A percentile compares a stretch with the other conserved stretches of the same genome.
Conservation (phyloP, 2,329 filamentous ascomycete genomes). For the Colletotrichum musae region DNA sequence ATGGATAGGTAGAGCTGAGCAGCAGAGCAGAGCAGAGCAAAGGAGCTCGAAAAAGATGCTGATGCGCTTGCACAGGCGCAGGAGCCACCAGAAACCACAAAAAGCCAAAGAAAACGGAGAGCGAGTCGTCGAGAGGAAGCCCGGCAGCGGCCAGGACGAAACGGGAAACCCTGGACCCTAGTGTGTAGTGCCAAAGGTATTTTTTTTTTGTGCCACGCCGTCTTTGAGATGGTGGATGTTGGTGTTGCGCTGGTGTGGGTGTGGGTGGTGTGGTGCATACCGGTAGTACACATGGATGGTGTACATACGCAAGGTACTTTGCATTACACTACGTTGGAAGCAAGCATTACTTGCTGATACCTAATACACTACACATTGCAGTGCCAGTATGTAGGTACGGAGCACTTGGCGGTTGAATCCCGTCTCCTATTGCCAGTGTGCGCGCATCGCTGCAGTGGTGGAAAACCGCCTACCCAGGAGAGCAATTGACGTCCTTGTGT, state of each 20-base stretch:
- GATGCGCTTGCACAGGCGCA: slow-evolving; percentile 24
- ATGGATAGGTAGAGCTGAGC: not conserved
- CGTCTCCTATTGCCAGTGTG: too few relatives aligned
- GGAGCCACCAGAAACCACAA: slow-evolving; percentile 32
- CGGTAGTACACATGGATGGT: too few relatives aligned
- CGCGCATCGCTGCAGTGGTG: too few relatives aligned
- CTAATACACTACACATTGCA: too few relatives aligned
- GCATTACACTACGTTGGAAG: too few relatives aligned
- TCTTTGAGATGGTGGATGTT: slow-evolving; percentile 29
- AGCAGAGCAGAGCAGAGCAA: not conserved
- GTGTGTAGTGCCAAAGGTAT: slow-evolving; percentile 36
- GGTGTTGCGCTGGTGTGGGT: slow-evolving; percentile 20
- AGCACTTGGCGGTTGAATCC: too few relatives aligned
- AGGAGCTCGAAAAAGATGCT: slow-evolving; percentile 25
- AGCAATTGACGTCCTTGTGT: too few relatives aligned
- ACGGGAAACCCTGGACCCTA: slow-evolving; percentile 34
- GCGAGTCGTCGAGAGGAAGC: slow-evolving; percentile 26
- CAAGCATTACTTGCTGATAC: too few relatives aligned
- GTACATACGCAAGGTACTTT: too few relatives aligned
- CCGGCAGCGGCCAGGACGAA: slow-evolving; percentile 37
- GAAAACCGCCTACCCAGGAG: too few relatives aligned
- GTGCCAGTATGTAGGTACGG: too few relatives aligned
- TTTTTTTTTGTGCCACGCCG: slow-evolving; percentile 30
- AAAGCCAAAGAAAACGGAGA: slow-evolving; percentile 36
- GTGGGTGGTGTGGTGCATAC: too few relatives aligned